These are phyloP conservation scores for Diplogelasinospora grovesii DNA, from an alignment of 495 filamentous ascomycete species.

Conservation along the genomic window DNA sequence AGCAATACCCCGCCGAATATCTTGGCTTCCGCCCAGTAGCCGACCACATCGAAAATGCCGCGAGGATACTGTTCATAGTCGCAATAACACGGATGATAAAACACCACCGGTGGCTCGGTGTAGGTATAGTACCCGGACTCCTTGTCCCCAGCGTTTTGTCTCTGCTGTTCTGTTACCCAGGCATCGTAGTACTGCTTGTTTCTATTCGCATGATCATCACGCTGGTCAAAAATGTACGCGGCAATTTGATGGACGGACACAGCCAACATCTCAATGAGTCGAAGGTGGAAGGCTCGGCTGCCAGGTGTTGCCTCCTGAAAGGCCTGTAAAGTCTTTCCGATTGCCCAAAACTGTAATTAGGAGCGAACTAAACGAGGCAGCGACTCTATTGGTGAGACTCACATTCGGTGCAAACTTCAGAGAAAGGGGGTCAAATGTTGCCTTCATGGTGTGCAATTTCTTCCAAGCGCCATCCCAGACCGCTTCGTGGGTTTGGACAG, in stretches of 20 bases:
- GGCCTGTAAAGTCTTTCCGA: too few relatives aligned
- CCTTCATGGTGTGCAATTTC: background rate
- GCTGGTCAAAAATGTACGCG: slow-evolving; percentile 13
- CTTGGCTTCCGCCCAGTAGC: slow-evolving; percentile 24
- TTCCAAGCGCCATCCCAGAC: background rate
- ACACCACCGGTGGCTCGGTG: slow-evolving; percentile 6
- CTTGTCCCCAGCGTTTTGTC: too few relatives aligned
- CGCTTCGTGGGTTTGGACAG: background rate
- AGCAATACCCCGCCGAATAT: slow-evolving; percentile 20
- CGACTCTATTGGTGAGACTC: background rate
- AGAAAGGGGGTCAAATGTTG: background rate
- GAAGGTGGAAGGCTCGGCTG: slow-evolving; percentile 9
- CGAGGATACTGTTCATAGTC: slow-evolving; percentile 17
- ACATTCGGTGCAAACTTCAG: background rate
- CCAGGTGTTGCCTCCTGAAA: slow-evolving; percentile 12
- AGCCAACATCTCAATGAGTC: slow-evolving; percentile 18
- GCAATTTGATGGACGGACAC: slow-evolving; percentile 20
- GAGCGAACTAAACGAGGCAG: slow-evolving; percentile 11
- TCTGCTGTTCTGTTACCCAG: too few relatives aligned
- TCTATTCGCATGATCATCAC: too few relatives aligned
- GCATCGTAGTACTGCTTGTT: too few relatives aligned
- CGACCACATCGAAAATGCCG: slow-evolving; percentile 21
- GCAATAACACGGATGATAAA: slow-evolving; percentile 15
- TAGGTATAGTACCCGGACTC: too few relatives aligned
- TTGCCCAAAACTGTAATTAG: too few relatives aligned